A percentile compares a stretch with the other conserved stretches of the same genome.
Conservation (phyloP, 495 filamentous ascomycete species). For the Elaphomyces granulatus region DNA sequence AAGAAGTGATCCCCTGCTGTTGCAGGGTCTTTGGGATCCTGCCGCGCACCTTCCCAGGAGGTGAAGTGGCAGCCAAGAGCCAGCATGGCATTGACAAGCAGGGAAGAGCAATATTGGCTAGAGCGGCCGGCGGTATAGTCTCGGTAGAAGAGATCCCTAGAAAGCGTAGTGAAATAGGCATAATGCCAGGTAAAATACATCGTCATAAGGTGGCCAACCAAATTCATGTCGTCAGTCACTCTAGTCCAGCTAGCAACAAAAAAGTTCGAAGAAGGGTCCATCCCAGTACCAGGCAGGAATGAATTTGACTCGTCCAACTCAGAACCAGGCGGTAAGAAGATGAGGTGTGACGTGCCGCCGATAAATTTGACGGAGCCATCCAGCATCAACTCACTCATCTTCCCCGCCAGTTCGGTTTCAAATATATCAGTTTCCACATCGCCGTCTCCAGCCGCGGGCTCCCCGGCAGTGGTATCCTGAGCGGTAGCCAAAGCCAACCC, state of each 20-base stretch:
- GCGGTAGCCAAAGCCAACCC: constrained; percentile 11
- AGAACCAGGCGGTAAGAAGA: constrained; percentile 52
- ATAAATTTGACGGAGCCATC: constrained; percentile 88
- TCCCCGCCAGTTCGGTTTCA: constrained; percentile 75
- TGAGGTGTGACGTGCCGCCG: constrained; percentile 86
- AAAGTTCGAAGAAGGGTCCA: constrained; percentile 2
- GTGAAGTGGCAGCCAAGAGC: constrained; percentile 94
- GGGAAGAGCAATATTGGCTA: constrained; percentile 64
- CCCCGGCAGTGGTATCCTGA: constrained; percentile 12
- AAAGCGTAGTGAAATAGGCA: constrained; percentile 86
- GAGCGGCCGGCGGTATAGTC: constrained; percentile 62
- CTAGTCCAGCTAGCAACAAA: constrained; percentile 74
- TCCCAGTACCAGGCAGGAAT: background rate
- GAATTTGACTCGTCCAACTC: constrained; percentile 35
- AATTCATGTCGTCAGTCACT: constrained; percentile 63
- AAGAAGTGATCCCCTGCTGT: constrained; percentile 97
- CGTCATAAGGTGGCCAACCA: constrained; percentile 78
- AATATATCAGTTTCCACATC: constrained; percentile 43
- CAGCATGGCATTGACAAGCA: constrained; percentile 94
- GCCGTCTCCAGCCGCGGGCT: constrained; percentile 9
- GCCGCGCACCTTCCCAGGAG: constrained; percentile 53
- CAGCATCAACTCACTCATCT: constrained; percentile 85
- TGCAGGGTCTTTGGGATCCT: constrained; percentile 52
- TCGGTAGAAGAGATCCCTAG: constrained; percentile 75
- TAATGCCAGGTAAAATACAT: constrained; percentile 99